Evolutionary conservation across 129 eudicot species (phyloP), one percentile per base, ranked within the genome.

Genomic region (Arctium minus): DNA sequence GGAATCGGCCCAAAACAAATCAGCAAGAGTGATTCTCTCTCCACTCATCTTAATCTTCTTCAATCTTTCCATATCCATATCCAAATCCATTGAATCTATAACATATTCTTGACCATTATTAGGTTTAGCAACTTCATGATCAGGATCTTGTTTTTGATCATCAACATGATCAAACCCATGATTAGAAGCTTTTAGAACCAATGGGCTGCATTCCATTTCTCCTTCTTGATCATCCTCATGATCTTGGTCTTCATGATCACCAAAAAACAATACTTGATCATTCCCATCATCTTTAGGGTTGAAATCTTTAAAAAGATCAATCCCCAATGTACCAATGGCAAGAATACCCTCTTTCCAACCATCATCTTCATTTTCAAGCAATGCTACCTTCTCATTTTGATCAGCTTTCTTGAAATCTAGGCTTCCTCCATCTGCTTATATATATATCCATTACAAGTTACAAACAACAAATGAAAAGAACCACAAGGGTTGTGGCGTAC

Each of bases 1-100:
- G 7, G 88, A 81, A 69, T 92, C 91, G 11, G 84, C 90, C 11
- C 85, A 75, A 79, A 92, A 84, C 86, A 92, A 86, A 11, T 92
- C 97, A 3, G 94, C 97, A 29, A 92, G 92, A 3, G 97, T 92
- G 53, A 80, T 84, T 82, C 97, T 88, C 80, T 87, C 88, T 79
- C 83, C 81, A 35, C 30, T 76, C 81, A 82, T 85, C 86, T 36
- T 76, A 42, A 36, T 32, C 85, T 67, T 75, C 36, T n/a, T 29
- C 31, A 56, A 56, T 15, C 6, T n/a, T 68, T 79, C 79, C 32
- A 1, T 65, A 15, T 79, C 79, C 22, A 1, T 65, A 15, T 80
- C 74, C 33, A 18, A 22, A 81, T 87, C 70, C 38, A 8, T 35
- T 18, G 72, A 40, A 67, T 75, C 76, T 30, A 67, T 42, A 9